Base-by-base conservation (phyloP, 2,329 filamentous ascomycete species). In the Periconia macrospinosa region DNA sequence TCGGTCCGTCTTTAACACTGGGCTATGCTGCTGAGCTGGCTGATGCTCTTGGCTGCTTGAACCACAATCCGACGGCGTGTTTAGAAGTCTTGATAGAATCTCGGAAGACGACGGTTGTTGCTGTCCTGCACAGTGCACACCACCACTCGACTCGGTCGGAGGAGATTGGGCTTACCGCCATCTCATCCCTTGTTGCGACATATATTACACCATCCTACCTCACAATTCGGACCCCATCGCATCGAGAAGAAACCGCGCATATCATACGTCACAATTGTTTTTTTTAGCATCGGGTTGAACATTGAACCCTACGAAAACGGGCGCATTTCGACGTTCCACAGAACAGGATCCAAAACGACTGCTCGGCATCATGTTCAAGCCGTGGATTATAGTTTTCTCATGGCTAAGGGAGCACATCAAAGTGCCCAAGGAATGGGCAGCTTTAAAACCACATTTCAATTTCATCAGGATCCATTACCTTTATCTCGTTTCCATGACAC, bases 401-500 rank as follows among this genome's bases (percentile, higher is more conserved):
- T 74, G 71, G 70, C 47, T 73, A 23, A 66, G 37, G 53, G 50
- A 53, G 44, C 60, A 52, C 48, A 52, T 64, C 45, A 49, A 53
- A 41, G 52, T 64, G 45, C 71, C 71, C 1, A 58, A 47, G 17
- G 54, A 58, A 37, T 46, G 65, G 44, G 52, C 58, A 33, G 51
- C 59, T 7, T 52, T 67, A 23, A 66, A 83, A 63, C 87, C 86
- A 15, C 84, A 86, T 61, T 88, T 92, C 75, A 92, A 90, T 76
- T 95, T 93, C 71, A 92, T 94, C 56, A 86, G 87, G 1, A 79
- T 86, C 15, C 91, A 95, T 68, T 95, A 97, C 71, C 81, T 88
- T 53, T 96, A 91, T 78, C 88, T 99, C 58, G 82, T 97, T 52
- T 79, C 83, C 55, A 84, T 90, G 73, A 81, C 84, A 5, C 78